Evolutionary conservation across 352 stramenopile species (phyloP).

Genomic region (Aphanomyces euteiches): DNA sequence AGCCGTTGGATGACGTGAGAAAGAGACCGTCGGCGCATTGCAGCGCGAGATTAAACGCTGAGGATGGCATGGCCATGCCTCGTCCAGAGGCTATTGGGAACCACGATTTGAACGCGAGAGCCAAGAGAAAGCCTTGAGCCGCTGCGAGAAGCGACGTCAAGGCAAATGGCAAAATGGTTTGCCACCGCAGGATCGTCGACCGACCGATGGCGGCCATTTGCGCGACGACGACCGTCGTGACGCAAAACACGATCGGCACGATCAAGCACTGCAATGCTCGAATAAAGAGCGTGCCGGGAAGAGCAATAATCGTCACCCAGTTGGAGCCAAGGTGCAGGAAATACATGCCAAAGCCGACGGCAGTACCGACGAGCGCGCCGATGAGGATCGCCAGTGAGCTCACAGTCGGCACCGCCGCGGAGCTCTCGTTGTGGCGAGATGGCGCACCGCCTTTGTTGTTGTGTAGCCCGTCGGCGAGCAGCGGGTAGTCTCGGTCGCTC

Average conservation of each 20-base stretch:
- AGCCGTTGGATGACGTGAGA: constrained; percentile 42
- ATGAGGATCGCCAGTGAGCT: no score
- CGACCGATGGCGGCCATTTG: constrained; percentile 59
- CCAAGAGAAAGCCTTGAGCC: background rate
- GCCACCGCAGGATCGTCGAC: constrained; percentile 31
- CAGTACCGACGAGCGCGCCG: no score
- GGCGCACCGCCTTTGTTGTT: no score
- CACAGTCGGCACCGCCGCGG: no score
- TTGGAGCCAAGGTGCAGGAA: no score
- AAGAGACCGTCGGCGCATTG: constrained; percentile 52
- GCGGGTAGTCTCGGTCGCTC: no score
- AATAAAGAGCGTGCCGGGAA: constrained; percentile 67
- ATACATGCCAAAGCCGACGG: no score
- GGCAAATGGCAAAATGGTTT: background rate
- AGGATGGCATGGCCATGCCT: background rate
- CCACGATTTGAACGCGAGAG: background rate
- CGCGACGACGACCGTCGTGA: constrained; percentile 54
- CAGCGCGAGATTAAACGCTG: constrained; percentile 27
- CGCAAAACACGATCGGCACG: constrained; percentile 71
- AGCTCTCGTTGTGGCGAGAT: background rate
- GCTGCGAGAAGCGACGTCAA: constrained; percentile 4
- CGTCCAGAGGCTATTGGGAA: background rate
- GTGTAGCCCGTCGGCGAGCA: no score
- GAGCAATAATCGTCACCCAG: background rate
- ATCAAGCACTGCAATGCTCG: constrained; percentile 74